Base-by-base conservation (phyloP, 176 grass and related monocot species). In the Rhynchospora tenuis region DNA sequence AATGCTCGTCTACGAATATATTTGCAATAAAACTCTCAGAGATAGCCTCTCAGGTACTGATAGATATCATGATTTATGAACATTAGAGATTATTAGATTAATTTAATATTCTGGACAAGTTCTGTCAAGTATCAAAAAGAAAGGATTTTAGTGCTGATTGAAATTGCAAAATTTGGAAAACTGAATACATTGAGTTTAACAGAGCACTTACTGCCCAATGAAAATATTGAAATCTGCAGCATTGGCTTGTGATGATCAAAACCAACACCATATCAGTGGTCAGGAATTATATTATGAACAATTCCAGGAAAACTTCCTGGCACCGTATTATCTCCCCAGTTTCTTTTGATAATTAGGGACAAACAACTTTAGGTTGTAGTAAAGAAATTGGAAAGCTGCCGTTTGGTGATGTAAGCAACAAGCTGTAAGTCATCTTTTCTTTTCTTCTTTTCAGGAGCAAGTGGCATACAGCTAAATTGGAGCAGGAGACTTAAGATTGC, bases 1-100 rank as follows among this genome's bases (percentile, higher is more conserved):
- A 86, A 95, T 93, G 89, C 87, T 98, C 64, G 95, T 98, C 33
- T 95, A 98, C 0, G 91, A 98, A 86, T 93, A 87, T 84, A 87
- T 98, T 70, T 50, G 79, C 12, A 98, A 90, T 69, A 93, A 93
- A 84, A 89, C 89, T 46, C 82, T 98, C 79, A 90, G 81, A 16
- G 95, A 95, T n/a, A 59, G 87, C 42, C 65, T 98, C n/a, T 98
- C 90, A 43, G 95, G 92, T 98, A 88, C 27, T 59, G 5, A 82
- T 81, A 55, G 5, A 72, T 74, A 19, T 72, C 33, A 38, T 38
- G 33, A 38, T 38, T 38, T 4, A 64, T 63, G 63, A 57, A 64
- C 33, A 62, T 9, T 47, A 54, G 48, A 28, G 8, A 81, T 55
- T 20, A 51, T 26, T 28, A 28, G 8, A 81, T 55, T 20, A 51